These are phyloP conservation scores for Ceratocystis ficicola DNA, from an alignment of 2,329 filamentous ascomycete genomes.

Conservation along the genomic window DNA sequence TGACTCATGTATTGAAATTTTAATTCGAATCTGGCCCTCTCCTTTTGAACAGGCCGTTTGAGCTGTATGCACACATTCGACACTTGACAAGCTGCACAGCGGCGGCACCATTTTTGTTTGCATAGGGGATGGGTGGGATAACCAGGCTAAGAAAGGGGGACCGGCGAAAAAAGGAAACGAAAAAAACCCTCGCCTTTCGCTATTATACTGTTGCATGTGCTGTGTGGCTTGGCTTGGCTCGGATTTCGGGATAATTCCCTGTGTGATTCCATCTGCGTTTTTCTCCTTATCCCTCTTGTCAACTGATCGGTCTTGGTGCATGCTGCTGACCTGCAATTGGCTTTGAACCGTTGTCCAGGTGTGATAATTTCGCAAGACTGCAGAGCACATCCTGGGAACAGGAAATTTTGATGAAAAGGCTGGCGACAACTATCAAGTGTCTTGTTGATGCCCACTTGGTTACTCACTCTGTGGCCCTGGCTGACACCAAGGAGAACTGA, in stretches of 20 bases:
- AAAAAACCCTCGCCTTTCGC: not conserved
- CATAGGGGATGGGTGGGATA: not conserved
- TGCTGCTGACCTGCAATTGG: not conserved
- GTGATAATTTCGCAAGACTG: not conserved
- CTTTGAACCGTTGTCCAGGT: too few species aligned
- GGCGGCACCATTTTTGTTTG: too few species aligned
- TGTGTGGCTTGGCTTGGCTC: constrained; percentile 1
- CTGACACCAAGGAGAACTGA: too few species aligned
- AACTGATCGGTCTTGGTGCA: not conserved
- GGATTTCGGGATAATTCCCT: not conserved
- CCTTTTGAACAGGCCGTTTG: not conserved
- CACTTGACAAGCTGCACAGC: not conserved
- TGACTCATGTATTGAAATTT: not conserved
- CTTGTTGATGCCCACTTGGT: too few species aligned
- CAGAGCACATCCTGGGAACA: not conserved
- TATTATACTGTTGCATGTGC: not conserved
- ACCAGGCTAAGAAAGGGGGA: not conserved
- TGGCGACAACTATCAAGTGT: too few species aligned
- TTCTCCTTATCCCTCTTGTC: not conserved
- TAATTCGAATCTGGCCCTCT: not conserved
- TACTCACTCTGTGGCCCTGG: too few species aligned
- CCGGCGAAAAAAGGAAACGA: not conserved
- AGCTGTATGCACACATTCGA: not conserved
- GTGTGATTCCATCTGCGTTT: not conserved
- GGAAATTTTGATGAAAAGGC: too few species aligned